Evolutionary conservation across 345 rosid genomes (phyloP), one percentile per base, ranked within the genome.

Genomic region (Streptanthus diversifolius): DNA sequence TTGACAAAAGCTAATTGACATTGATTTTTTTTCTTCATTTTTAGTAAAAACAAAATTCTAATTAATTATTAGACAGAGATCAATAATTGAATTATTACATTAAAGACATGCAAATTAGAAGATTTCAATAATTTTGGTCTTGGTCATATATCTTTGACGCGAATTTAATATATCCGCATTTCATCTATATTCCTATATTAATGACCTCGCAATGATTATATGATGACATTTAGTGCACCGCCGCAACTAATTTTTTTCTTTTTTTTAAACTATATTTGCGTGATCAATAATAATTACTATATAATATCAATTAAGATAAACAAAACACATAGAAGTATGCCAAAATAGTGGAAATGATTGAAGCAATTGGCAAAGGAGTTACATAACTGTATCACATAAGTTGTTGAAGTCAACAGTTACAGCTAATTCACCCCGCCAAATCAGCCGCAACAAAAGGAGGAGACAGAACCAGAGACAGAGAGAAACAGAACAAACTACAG

Each of bases 381-480:
- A 61, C 67, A 19, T 21, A 15, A 63, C 32, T 13, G 55, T 24
- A 55, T 17, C 19, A 37, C 5, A 30, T 25, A 33, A 68, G 64
- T 62, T 0, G 73, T 51, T 61, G 45, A 29, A 29, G 71, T 76
- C 79, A 76, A 55, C 71, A 1, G 53, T 29, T 76, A 63, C 79
- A 76, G 66, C 79, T 69, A 53, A 18, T 21, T 27, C 51, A 41
- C 43, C 64, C 70, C 70, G 52, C 66, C 52, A 63, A 62, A 44
- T 76, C 71, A 35, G 79, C 75, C 75, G 66, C 44, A 54, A 52
- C 47, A 45, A 44, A 76, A 45, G 75, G 77, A 45, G 75, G 77
- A 54, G 55, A 71, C 71, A 62, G n/a, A 54, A 47, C 64, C 71
- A 62, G 21, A 63, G 19, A 65, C 25, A 77, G 45, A 49, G 51